Percentiles rank a stretch among this genome's conserved stretches.
Conservation (phyloP, 495 filamentous ascomycete species). For the Penicillium herquei region DNA sequence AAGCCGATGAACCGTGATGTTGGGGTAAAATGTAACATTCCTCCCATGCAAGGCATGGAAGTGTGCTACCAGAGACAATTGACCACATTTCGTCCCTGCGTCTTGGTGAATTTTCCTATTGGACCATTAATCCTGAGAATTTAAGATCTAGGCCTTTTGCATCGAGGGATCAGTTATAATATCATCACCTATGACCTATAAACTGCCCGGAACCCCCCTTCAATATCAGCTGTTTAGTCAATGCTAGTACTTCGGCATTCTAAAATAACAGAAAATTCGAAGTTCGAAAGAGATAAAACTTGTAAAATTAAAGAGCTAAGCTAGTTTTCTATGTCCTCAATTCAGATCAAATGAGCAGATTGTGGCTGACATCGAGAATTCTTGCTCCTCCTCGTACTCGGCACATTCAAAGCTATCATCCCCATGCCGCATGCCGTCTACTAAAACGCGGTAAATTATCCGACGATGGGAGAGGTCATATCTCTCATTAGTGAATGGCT, state of each 20-base stretch:
- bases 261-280: too few species aligned
- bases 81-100: not conserved
- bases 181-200: too few species aligned
- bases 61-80: not conserved
- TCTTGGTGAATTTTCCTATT: not conserved
- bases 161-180: too few species aligned
- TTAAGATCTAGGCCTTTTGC: too few species aligned
- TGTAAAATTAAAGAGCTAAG: too few species aligned
- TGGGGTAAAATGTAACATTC: not conserved
- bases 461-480: not conserved
- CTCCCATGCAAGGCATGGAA: not conserved
- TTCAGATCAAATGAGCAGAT: too few species aligned
- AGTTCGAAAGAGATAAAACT: too few species aligned
- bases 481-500: not conserved
- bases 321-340: too few species aligned
- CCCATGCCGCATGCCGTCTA: not conserved
- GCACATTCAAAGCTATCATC: not conserved
- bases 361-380: too few species aligned
- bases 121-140: not conserved
- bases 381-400: not conserved
- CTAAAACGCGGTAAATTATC: not conserved
- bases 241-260: too few species aligned
- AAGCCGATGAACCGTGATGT: not conserved
- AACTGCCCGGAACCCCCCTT: too few species aligned
- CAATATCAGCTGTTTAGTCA: too few species aligned